These are phyloP conservation scores for Acacia pycnantha DNA, from an alignment of 331 rosid species.

Conservation along the genomic window DNA sequence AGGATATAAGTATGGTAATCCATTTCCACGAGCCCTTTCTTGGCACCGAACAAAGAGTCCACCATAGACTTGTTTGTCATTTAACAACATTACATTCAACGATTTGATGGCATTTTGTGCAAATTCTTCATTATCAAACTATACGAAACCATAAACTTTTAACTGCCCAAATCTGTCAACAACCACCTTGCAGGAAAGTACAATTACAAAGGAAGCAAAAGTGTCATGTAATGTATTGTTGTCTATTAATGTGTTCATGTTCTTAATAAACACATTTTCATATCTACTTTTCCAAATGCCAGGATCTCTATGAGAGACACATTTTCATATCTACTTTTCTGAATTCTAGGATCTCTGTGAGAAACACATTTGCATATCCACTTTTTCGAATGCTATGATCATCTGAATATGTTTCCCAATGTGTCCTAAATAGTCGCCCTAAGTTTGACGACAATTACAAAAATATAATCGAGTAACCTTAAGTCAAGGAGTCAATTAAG, in stretches of 20 bases:
- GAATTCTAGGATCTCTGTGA: slow-evolving; percentile 37
- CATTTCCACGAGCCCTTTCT: slow-evolving; percentile 48
- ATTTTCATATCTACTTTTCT: too few species aligned
- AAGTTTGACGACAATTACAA: too few species aligned
- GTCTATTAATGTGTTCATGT: slow-evolving; percentile 66
- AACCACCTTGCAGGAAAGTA: slow-evolving; percentile 85
- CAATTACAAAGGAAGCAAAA: slow-evolving; percentile 66
- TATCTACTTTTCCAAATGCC: slow-evolving; percentile 67
- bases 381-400: too few species aligned
- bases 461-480: too few species aligned
- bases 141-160: slow-evolving; percentile 81
- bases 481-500: too few species aligned
- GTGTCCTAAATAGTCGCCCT: too few species aligned
- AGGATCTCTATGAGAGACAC: slow-evolving; percentile 67
- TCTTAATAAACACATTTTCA: slow-evolving; percentile 79
- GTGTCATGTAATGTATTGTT: slow-evolving; percentile 80
- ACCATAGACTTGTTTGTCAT: slow-evolving; percentile 66
- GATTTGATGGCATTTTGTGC: slow-evolving; percentile 57
- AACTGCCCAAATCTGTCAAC: slow-evolving; percentile 64
- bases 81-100: slow-evolving; percentile 75
- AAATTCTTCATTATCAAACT: slow-evolving; percentile 64
- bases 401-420: too few species aligned
- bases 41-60: slow-evolving; percentile 57
- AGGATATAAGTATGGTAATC: slow-evolving; percentile 27
- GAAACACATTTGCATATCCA: neutral